phyloP scores from a whole-genome alignment of 768 basidiomycete genomes.

The Rhizopogon sp. region DNA sequence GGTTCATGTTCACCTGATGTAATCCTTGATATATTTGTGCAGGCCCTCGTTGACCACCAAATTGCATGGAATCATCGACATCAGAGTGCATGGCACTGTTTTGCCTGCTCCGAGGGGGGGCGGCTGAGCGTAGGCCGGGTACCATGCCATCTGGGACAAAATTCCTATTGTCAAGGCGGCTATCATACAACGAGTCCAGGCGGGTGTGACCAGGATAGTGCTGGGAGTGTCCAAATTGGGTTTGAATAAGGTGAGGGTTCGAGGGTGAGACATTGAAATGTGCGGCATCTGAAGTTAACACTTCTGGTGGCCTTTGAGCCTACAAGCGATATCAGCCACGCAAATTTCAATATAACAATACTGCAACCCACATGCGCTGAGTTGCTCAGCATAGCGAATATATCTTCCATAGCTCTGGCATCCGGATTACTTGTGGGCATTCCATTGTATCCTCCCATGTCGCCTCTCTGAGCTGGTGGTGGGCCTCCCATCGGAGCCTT shows the following conservation, averaged over 20 bases:
- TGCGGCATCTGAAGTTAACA: constrained; percentile 17
- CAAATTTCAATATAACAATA: neutral
- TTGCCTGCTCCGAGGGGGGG: constrained; percentile 58
- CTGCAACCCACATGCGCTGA: constrained; percentile 59
- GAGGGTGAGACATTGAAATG: constrained; percentile 17
- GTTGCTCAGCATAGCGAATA: constrained; percentile 76
- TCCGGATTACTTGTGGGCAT: constrained; percentile 38
- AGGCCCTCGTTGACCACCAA: constrained; percentile 53
- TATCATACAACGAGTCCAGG: constrained; percentile 68
- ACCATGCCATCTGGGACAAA: constrained; percentile 86
- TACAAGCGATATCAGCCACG: constrained; percentile 10
- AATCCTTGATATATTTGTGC: constrained; percentile 54
- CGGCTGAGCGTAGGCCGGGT: constrained; percentile 69
- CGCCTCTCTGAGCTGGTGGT: constrained; percentile 46
- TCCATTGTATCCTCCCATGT: constrained; percentile 32
- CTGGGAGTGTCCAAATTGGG: constrained; percentile 36
- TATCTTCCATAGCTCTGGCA: constrained; percentile 67
- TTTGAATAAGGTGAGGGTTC: constrained; percentile 36
- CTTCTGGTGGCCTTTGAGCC: constrained; percentile 25
- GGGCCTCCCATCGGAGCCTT: constrained; percentile 38
- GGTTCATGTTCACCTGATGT: constrained; percentile 45
- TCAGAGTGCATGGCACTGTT: constrained; percentile 51
- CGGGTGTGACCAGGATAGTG: constrained; percentile 38
- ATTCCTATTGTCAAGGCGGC: constrained; percentile 66
- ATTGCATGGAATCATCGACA: constrained; percentile 59